Percentiles rank a stretch among this genome's conserved stretches.
Conservation (phyloP, 805 yeast genomes). For the Saccharomycopsis fermentans region DNA sequence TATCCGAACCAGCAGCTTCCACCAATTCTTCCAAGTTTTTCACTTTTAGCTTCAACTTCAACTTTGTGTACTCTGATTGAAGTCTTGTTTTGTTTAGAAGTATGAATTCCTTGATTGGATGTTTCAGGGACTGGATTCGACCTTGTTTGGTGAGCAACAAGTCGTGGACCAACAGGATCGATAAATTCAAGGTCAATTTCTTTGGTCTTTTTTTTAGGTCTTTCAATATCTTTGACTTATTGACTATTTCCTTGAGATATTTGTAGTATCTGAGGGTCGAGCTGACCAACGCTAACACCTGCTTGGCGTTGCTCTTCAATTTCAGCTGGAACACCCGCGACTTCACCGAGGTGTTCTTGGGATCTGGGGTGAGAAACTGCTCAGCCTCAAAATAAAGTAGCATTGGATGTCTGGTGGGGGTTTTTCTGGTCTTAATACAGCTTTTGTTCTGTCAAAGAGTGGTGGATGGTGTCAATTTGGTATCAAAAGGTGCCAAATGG, state of each 20-base stretch:
- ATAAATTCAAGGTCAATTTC: conserved; percentile 42
- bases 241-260: conserved; percentile 51
- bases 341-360: conserved; percentile 45
- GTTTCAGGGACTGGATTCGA: conserved; percentile 82
- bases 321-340: conserved; percentile 41
- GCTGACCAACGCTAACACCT: conserved; percentile 71
- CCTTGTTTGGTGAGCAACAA: conserved; percentile 64
- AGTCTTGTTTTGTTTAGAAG: conserved; percentile 71
- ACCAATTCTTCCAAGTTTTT: conserved; percentile 42
- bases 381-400: conserved; percentile 34
- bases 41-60: conserved; percentile 65
- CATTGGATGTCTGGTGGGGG: conserved; percentile 21
- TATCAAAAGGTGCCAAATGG: no score
- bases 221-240: conserved; percentile 54
- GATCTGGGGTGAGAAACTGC: conserved; percentile 29
- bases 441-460: no score
- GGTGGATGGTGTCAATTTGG: no score
- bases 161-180: conserved; percentile 70
- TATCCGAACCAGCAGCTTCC: conserved; percentile 27
- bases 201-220: conserved; percentile 36
- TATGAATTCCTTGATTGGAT: conserved; percentile 73
- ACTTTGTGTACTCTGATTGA: conserved; percentile 69
- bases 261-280: conserved; percentile 68
- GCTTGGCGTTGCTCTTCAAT: conserved; percentile 65
- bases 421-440: no score